phyloP scores from a whole-genome alignment of 2,329 filamentous ascomycete genomes.

The Orbilia javanica region DNA sequence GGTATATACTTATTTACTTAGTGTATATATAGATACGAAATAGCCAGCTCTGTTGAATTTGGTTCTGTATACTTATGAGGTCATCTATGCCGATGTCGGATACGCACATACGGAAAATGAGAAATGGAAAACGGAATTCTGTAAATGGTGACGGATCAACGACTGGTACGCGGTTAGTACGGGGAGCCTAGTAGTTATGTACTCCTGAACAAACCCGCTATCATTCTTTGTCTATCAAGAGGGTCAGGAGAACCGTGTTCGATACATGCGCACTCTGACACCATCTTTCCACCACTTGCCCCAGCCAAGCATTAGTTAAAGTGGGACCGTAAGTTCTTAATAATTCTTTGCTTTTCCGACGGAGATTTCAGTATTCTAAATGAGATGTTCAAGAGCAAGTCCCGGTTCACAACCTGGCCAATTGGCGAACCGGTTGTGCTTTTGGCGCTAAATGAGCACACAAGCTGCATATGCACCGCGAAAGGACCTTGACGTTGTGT shows the following conservation, averaged over 20 bases:
- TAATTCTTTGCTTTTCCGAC: slow-evolving; percentile 17
- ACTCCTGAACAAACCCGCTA: slow-evolving; percentile 57
- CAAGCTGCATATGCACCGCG: slow-evolving; percentile 22
- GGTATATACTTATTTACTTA: no score
- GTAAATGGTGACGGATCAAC: no score
- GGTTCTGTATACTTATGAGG: not conserved
- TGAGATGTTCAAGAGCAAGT: not conserved
- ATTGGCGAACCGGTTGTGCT: slow-evolving; percentile 11
- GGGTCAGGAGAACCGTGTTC: not conserved
- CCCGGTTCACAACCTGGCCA: not conserved
- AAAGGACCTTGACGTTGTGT: slow-evolving; percentile 25
- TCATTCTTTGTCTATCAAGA: not conserved
- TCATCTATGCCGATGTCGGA: slow-evolving; percentile 6
- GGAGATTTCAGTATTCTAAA: not conserved
- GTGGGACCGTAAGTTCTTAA: slow-evolving; percentile 1
- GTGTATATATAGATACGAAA: no score
- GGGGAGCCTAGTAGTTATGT: slow-evolving; percentile 62
- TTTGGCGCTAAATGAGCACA: not conserved
- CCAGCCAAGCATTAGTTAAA: not conserved
- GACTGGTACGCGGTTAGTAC: not conserved
- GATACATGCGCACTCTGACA: slow-evolving; percentile 7
- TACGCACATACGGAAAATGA: no score
- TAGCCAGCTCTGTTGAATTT: not conserved
- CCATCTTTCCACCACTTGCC: slow-evolving; percentile 12
- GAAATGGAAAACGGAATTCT: no score